Evolutionary conservation across 2,329 filamentous ascomycete species (phyloP).

Genomic region (Basipetospora chlamydospora): DNA sequence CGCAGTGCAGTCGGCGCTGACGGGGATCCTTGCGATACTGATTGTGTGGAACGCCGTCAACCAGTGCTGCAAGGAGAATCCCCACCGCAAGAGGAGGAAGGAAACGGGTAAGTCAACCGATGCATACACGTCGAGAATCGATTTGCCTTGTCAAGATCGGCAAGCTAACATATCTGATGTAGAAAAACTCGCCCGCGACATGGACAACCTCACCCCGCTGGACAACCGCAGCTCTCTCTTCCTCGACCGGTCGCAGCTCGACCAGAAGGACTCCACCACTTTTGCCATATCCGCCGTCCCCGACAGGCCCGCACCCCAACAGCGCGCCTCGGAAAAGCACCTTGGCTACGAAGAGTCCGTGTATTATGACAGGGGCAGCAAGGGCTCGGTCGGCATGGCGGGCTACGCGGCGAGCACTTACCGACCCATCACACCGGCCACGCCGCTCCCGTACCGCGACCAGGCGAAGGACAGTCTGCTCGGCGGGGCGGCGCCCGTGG

Average conservation of each 20-base stretch:
- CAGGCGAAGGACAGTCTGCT: constrained; percentile 21
- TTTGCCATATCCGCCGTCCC: constrained; percentile 27
- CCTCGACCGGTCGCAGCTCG: constrained; percentile 36
- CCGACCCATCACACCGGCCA: constrained; percentile 19
- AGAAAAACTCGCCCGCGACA: constrained; percentile 65
- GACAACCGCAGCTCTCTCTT: constrained; percentile 79
- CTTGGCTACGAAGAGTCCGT: constrained; percentile 7
- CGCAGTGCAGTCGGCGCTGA: constrained; percentile 75
- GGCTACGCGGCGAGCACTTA: constrained; percentile 7
- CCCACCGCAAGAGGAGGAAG: constrained; percentile 77
- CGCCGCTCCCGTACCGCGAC: constrained; percentile 11
- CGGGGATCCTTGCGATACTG: constrained; percentile 68
- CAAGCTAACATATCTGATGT: too few species aligned
- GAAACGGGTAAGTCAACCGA: constrained; percentile 73
- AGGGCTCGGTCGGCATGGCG: neutral
- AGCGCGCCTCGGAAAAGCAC: constrained; percentile 15
- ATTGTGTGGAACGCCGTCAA: constrained; percentile 83
- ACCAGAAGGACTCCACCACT: constrained; percentile 22
- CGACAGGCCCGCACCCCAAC: constrained; percentile 17
- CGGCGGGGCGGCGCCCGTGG: constrained; percentile 19
- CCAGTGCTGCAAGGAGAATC: constrained; percentile 72
- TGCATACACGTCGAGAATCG: too few species aligned
- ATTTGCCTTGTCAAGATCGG: constrained; percentile 12
- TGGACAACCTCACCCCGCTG: constrained; percentile 72
- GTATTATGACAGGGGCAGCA: neutral